Conservation (phyloP, 192 early-diverging fungal species). For the Pilaira anomala region DNA sequence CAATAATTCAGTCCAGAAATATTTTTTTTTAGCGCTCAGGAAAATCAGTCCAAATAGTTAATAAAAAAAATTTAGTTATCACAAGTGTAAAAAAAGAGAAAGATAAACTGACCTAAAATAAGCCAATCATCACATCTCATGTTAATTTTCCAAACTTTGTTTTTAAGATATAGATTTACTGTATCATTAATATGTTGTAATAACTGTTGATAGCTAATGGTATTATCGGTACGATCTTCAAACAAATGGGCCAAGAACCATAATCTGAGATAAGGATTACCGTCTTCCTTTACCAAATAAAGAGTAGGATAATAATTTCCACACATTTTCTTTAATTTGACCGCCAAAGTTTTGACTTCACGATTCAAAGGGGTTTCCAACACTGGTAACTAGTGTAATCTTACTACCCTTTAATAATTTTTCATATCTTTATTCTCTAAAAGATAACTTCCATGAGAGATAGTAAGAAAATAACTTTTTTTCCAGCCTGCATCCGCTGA, state of each 20-base stretch:
- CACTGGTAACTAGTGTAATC: slow-evolving; percentile 61
- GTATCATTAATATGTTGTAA: slow-evolving; percentile 71
- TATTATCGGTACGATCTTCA: slow-evolving; percentile 85
- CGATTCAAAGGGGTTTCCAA: slow-evolving; percentile 71
- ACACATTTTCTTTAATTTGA: slow-evolving; percentile 65
- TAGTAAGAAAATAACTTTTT: slow-evolving; percentile 73
- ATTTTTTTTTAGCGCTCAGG: no score
- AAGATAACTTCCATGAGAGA: slow-evolving; percentile 77
- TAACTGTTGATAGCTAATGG: slow-evolving; percentile 76
- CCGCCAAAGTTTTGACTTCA: slow-evolving; percentile 72
- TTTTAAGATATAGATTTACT: slow-evolving; percentile 35
- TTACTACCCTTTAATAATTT: slow-evolving; percentile 74
- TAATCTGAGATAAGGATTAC: slow-evolving; percentile 75
- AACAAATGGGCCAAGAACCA: slow-evolving; percentile 85
- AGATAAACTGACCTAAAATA: slow-evolving; percentile 11
- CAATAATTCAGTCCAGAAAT: no score
- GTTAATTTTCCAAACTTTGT: background rate
- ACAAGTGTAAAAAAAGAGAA: background rate
- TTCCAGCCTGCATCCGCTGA: slow-evolving; percentile 53
- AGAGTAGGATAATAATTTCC: slow-evolving; percentile 69
- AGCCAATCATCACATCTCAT: background rate
- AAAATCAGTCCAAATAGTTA: no score
- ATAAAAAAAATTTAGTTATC: no score
- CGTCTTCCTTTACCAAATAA: slow-evolving; percentile 91
- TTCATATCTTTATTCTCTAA: slow-evolving; percentile 80